Base-by-base conservation (phyloP, 1,284 basidiomycete species). In the Ustilago cynodontis region DNA sequence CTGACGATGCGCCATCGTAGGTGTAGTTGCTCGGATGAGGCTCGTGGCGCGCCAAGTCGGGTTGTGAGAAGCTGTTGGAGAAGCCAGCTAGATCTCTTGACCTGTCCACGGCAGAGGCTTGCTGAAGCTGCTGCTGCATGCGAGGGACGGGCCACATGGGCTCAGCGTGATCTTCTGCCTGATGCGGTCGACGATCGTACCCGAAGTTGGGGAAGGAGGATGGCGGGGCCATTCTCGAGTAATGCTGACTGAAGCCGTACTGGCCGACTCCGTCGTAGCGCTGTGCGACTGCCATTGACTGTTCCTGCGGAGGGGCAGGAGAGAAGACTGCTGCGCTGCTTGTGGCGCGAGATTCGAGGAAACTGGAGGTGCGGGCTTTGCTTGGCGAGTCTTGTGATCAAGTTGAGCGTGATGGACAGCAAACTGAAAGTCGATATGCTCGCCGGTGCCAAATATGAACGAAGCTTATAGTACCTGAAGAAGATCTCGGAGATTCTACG, bases 181-280 rank as follows among this genome's bases (percentile, higher is more conserved):
- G 58, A 11, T n/a, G n/a, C n/a, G 58, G 31, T 51, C 64, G 33
- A 22, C 68, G 63, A 33, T 65, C 60, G 60, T 67, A 57, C 37
- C 68, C 66, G 29, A 65, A 63, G 43, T 57, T 54, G 39, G 47
- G 60, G 35, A 47, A 64, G 18, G 68, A 64, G 11, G 66, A 51
- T 39, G 65, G 65, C 43, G 61, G 62, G 18, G 65, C 69, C 69
- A 71, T 71, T 37, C 45, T 58, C 31, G 35, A 7, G 39, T 56
- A 52, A 41, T 61, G 59, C 31, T 76, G 69, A 65, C 60, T 54
- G 59, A 71, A 62, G 69, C 69, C 69, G 73, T 71, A 59, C 65
- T 65, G 69, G 73, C 65, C 69, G 60, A 71, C 65, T 64, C 68
- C 73, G 69, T 76, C 65, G 59, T 71, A 52, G 53, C 69, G 73